Conservation (phyloP, 164 flowering plant genomes). For the Kalanchoe fedtschenkoi region DNA sequence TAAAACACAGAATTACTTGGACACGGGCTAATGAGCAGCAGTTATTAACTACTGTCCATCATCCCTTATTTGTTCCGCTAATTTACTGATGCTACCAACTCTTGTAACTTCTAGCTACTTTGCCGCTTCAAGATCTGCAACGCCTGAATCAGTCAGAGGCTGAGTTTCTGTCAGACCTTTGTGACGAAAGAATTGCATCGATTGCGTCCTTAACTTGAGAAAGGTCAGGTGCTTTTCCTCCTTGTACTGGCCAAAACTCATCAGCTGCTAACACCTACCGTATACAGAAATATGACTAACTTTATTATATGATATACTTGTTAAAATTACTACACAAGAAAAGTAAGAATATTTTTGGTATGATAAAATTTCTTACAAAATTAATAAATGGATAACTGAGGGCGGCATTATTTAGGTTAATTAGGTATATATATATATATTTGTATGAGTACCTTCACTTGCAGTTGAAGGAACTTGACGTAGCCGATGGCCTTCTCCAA, state of each 20-base stretch:
- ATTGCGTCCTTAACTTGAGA: conserved; percentile 90
- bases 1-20: too few relatives aligned
- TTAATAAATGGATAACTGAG: too few relatives aligned
- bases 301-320: too few relatives aligned
- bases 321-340: too few relatives aligned
- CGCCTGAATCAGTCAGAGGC: conserved; percentile 25
- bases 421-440: too few relatives aligned
- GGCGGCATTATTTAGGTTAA: too few relatives aligned
- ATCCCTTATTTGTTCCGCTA: too few relatives aligned
- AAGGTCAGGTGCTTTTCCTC: conserved; percentile 89
- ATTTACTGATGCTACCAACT: not conserved
- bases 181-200: conserved; percentile 78
- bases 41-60: too few relatives aligned
- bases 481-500: conserved; percentile 87
- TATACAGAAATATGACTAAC: not conserved
- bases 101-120: not conserved
- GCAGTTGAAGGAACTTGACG: conserved; percentile 92
- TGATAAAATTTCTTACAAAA: too few relatives aligned
- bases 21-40: too few relatives aligned
- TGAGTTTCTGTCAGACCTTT: conserved; percentile 35
- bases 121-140: not conserved
- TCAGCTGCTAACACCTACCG: conserved; percentile 84
- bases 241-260: conserved; percentile 93
- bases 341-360: too few relatives aligned
- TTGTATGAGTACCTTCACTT: conserved; percentile 59